These are phyloP conservation scores for Candida albicans DNA, from an alignment of 1,139 yeast species.

Conservation along the genomic window DNA sequence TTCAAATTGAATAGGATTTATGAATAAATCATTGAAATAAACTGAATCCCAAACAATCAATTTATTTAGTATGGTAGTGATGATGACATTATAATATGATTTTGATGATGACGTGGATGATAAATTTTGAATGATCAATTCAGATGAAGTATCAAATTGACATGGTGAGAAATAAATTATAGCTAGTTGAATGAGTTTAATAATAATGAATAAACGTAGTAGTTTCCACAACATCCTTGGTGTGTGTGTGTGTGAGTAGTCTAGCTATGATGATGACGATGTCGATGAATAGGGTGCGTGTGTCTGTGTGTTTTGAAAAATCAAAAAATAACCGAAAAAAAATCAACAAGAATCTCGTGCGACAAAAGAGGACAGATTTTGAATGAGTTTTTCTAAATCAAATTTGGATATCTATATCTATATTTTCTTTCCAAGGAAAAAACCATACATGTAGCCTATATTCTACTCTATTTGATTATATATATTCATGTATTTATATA, in stretches of 20 bases:
- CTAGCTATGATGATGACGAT: background rate
- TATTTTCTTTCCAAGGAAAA: too few species aligned
- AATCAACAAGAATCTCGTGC: background rate
- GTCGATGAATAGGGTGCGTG: background rate
- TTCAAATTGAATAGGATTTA: conserved; percentile 58
- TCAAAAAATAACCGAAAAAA: background rate
- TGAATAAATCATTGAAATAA: conserved; percentile 62
- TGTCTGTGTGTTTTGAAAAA: too few species aligned
- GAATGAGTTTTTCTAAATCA: too few species aligned
- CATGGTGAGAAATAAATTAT: conserved; percentile 34
- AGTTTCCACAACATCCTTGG: conserved; percentile 11
- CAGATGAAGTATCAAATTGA: conserved; percentile 43
- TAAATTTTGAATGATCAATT: conserved; percentile 21
- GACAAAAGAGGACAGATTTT: background rate
- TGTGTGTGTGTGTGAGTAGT: background rate
- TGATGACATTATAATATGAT: conserved; percentile 17
- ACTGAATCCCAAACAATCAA: conserved; percentile 85
- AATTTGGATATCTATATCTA: background rate
- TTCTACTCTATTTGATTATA: background rate
- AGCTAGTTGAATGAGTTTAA: conserved; percentile 32
- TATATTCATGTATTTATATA: background rate
- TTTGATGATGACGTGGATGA: conserved; percentile 4
- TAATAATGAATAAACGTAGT: conserved; percentile 21
- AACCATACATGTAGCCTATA: background rate
- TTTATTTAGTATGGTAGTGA: conserved; percentile 37